A percentile compares a stretch with the other conserved stretches of the same genome.
Conservation (phyloP, 2,329 filamentous ascomycete species). For the Waltergamsia citrina region DNA sequence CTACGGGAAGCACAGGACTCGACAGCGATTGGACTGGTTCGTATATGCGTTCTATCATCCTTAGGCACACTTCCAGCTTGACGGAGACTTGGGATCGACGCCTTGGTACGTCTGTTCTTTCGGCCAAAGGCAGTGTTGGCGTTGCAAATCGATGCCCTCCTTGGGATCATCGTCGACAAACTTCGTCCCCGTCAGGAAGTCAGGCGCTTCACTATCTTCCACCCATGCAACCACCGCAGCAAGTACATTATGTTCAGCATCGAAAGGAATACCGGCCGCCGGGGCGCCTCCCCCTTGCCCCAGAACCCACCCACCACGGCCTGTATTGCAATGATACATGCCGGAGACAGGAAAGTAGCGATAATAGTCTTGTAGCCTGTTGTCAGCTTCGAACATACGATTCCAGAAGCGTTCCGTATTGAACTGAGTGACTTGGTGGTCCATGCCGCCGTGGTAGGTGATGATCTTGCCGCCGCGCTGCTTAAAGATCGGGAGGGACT, state of each 20-base stretch:
- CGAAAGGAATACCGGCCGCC: slow-evolving; percentile 11
- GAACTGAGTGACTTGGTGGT: slow-evolving; percentile 24
- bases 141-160: no score
- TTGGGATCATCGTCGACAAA: no score
- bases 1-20: no score
- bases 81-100: no score
- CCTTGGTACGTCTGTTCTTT: no score
- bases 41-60: no score
- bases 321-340: slow-evolving; percentile 39
- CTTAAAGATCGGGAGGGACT: slow-evolving; percentile 23
- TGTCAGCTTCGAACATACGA: slow-evolving; percentile 6
- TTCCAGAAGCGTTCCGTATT: slow-evolving; percentile 8
- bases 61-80: no score
- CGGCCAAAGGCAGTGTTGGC: no score
- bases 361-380: slow-evolving; percentile 31
- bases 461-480: slow-evolving; percentile 30
- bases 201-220: slow-evolving; percentile 29
- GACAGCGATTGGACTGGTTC: no score
- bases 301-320: slow-evolving; percentile 29
- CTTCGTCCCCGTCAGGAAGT: slow-evolving; percentile 9
- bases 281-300: slow-evolving; percentile 21
- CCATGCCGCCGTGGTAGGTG: slow-evolving; percentile 30
- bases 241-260: slow-evolving; percentile 32
- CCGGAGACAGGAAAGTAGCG: slow-evolving; percentile 43
- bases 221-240: slow-evolving; percentile 38